These are phyloP conservation scores for Lachancea waltii DNA, from an alignment of 805 yeast genomes.

Conservation along the genomic window DNA sequence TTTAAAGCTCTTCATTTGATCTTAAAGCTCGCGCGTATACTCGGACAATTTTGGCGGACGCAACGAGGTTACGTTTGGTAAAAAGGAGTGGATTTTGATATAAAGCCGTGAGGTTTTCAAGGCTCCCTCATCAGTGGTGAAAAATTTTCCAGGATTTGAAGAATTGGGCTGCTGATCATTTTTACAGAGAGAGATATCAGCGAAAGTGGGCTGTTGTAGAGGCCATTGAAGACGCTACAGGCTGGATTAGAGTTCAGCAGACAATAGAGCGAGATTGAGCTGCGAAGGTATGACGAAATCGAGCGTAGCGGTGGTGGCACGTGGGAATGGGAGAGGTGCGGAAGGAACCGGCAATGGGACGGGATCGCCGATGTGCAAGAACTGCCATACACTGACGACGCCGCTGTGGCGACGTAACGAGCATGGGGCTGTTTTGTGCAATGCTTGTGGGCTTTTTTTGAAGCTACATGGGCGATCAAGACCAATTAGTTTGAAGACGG, in stretches of 20 bases:
- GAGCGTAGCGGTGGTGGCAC: slow-evolving; percentile 4
- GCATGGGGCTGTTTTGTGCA: slow-evolving; percentile 82
- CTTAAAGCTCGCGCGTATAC: too few relatives aligned
- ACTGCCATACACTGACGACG: slow-evolving; percentile 87
- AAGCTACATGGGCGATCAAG: slow-evolving; percentile 90
- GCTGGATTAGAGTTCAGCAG: too few relatives aligned
- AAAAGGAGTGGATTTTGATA: not conserved
- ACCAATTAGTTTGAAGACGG: slow-evolving; percentile 86
- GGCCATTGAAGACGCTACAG: too few relatives aligned
- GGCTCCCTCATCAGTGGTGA: not conserved
- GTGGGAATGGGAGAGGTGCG: not conserved
- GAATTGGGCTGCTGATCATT: not conserved
- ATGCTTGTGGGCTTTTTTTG: slow-evolving; percentile 87
- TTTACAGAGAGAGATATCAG: too few relatives aligned
- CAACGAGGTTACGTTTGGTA: too few relatives aligned
- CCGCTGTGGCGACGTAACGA: slow-evolving; percentile 96
- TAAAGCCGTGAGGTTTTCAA: too few relatives aligned
- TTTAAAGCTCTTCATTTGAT: too few relatives aligned
- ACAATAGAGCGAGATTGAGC: too few relatives aligned
- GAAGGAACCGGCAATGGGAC: slow-evolving; percentile 1
- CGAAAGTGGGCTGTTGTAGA: too few relatives aligned
- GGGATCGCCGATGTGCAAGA: slow-evolving; percentile 66
- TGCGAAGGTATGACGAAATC: slow-evolving; percentile 2
- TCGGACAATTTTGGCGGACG: too few relatives aligned
- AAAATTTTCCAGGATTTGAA: not conserved